Conservation (phyloP, 2,329 filamentous ascomycete genomes). For the Botrytis fragariae region DNA sequence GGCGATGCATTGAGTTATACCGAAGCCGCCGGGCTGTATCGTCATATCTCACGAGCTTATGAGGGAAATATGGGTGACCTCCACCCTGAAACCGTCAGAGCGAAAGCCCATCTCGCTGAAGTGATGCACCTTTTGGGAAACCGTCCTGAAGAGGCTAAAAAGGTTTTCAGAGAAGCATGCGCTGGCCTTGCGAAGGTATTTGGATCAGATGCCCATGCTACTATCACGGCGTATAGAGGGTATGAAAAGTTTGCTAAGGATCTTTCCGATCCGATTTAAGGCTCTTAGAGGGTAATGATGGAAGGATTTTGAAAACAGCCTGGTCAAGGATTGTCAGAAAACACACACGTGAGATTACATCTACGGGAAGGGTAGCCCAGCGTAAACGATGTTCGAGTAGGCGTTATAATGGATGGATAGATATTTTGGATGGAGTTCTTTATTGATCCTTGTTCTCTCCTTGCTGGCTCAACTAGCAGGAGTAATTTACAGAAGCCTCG, state of each 20-base stretch:
- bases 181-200: conserved; percentile 29
- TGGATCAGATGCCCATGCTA: conserved; percentile 30
- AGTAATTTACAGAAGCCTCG: conserved; percentile 1
- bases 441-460: neutral
- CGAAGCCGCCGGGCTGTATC: conserved; percentile 26
- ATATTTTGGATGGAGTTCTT: neutral
- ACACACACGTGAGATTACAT: too few species aligned
- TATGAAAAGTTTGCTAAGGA: conserved; percentile 34
- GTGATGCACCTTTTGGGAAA: conserved; percentile 25
- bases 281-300: neutral
- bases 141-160: conserved; percentile 29
- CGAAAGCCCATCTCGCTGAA: conserved; percentile 28
- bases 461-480: neutral
- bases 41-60: conserved; percentile 27
- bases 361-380: neutral
- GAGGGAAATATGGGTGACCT: conserved; percentile 28
- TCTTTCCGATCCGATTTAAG: conserved; percentile 18
- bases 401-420: neutral
- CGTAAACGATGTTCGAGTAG: neutral
- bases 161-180: conserved; percentile 31
- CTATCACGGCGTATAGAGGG: conserved; percentile 28
- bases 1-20: conserved; percentile 25
- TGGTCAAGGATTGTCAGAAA: neutral
- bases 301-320: neutral
- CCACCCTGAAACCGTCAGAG: conserved; percentile 32